Evolutionary conservation across 306 rosid species (phyloP), one percentile per base, ranked within the genome.

Genomic region (Parietaria judaica): DNA sequence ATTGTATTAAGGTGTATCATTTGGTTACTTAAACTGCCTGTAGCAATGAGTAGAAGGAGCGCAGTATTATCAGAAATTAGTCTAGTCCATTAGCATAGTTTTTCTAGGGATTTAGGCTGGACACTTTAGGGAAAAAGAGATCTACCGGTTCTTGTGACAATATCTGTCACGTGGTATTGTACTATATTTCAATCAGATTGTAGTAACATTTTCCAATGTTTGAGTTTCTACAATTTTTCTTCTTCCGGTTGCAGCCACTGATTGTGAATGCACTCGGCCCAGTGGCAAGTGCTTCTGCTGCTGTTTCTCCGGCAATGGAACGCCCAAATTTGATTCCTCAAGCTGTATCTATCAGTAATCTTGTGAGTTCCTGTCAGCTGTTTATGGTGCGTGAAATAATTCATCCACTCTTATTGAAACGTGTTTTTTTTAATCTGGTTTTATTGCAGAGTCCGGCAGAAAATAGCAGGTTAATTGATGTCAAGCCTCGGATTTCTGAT

Each of bases 391-490:
- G 41, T 54, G 35, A 31, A 57, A 56, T 45, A 62, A 31, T 51
- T 39, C 16, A 17, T 45, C 58, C 36, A 31, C 11, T 17, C 31
- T 36, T 68, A 49, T 58, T 23, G 15, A 6, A 39, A 56, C 15
- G 59, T 35, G 72, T 66, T 62, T 43, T 13, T 51, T 23, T 23
- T 23, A 0, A 23, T 23, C 31, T 50, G 49, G 49, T 11, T 54
- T 44, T 35, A 9, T 16, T 58, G 71, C 74, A 76, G 81, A 76
- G 77, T 54, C 37, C 60, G 11, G 69, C 60, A 72, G 81, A 76
- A 36, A 76, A 51, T 61, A 76, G 65, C 71, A 72, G 81, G 74
- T 74, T 72, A 41, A 71, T 72, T 53, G 81, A 76, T 67, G 81
- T 76, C 10, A 76, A 76, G 56, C 81, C 81, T 39, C 74, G 81